Base-by-base conservation (phyloP, 164 flowering plant species). In the Piper betle region DNA sequence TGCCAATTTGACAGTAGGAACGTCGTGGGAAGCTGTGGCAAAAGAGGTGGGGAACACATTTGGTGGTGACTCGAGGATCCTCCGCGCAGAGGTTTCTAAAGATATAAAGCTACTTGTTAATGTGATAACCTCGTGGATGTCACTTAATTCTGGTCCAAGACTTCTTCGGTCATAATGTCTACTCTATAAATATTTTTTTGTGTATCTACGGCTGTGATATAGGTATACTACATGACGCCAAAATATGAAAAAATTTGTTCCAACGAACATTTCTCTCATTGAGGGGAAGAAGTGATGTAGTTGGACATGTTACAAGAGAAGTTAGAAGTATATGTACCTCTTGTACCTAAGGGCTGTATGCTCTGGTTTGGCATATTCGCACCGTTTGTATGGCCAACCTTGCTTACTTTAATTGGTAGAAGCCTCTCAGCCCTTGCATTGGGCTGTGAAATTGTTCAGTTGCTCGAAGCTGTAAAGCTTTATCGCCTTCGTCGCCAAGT, bases 1-100 rank as follows among this genome's bases (percentile, higher is more conserved):
- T n/a, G 75, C 87, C 19, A 85, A 77, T 78, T 66, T 89, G 70
- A 75, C 89, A 3, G 80, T 63, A 6, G 98, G 98, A 9, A 92
- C 98, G 37, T 93, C 96, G 20, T 92, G 89, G 96, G 98, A 89
- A 67, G 74, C 84, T 9, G 81, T 84, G 53, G 87, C 84, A 55
- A 85, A 68, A 78, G 96, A 92, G 74, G 85, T 92, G n/a, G 82
- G 91, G 52, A 82, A 61, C 64, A 64, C 93, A 9, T 65, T 92
- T 19, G 89, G 93, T 9, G 69, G 68, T 57, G 91, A 92, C 66
- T 80, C 92, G 0, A 72, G 41, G 53, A 62, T 81, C 37, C 73
- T 81, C 59, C 80, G 87, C 1, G 72, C 81, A 2, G 71, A 83
- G 40, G 68, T 53, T 38, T 79, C 93, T 15, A 89, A 85, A 77